phyloP scores from a whole-genome alignment of 768 basidiomycete genomes.

The Saitozyma sp. region DNA sequence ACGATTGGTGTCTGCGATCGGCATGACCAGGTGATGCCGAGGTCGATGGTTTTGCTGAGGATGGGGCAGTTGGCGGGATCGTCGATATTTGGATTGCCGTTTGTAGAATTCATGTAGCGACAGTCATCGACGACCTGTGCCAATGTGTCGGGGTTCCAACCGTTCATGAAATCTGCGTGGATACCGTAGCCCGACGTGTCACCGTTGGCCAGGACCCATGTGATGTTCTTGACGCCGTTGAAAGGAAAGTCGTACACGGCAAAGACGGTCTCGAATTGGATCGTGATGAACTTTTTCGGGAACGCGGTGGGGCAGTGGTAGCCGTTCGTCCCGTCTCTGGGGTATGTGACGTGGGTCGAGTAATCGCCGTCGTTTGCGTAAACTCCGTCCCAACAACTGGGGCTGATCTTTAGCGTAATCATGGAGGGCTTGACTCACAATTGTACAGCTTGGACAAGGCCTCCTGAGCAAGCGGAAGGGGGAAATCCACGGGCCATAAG shows the following conservation, averaged over 20 bases:
- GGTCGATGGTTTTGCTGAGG: conserved; percentile 14
- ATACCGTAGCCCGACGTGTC: conserved; percentile 33
- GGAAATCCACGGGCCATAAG: conserved; percentile 19
- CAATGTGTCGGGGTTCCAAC: conserved; percentile 20
- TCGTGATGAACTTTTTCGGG: conserved; percentile 30
- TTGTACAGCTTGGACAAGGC: conserved; percentile 13
- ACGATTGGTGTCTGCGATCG: conserved; percentile 19
- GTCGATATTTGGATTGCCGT: conserved; percentile 8
- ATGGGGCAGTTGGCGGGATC: conserved; percentile 27
- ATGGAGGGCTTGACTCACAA: conserved; percentile 9
- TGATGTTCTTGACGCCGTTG: conserved; percentile 18
- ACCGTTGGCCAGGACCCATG: conserved; percentile 28
- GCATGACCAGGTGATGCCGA: conserved; percentile 15
- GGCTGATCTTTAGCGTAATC: conserved; percentile 9
- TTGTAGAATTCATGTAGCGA: conserved; percentile 28
- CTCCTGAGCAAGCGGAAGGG: conserved; percentile 12
- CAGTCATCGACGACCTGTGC: conserved; percentile 25
- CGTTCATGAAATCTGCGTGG: conserved; percentile 41
- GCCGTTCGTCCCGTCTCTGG: conserved; percentile 22
- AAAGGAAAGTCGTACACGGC: conserved; percentile 16
- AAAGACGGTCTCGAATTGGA: conserved; percentile 26
- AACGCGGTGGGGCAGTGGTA: conserved; percentile 23
- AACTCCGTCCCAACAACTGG: conserved; percentile 31
- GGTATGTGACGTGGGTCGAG: conserved; percentile 22
- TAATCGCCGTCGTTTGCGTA: conserved; percentile 26